Base-by-base conservation (phyloP, 1,284 basidiomycete genomes). In the Leccinum insolens region DNA sequence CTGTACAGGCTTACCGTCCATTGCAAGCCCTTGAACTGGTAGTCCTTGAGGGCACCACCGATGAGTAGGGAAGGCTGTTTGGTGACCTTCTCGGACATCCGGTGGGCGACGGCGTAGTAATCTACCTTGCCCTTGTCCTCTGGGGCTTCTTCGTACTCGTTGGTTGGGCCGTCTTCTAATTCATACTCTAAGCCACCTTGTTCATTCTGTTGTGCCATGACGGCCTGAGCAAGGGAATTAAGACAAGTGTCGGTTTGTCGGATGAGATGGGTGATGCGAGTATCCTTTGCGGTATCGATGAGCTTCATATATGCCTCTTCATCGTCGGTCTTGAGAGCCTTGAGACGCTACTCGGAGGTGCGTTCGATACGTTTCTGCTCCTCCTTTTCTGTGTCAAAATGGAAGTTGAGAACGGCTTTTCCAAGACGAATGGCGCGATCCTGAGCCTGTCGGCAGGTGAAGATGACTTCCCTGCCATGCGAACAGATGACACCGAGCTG, bases 1-100 rank as follows among this genome's bases (percentile, higher is more conserved):
- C 99, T 98, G 81, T 99, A 99, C 80, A 99, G 84, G 79, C 96
- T 98, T 71, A 98, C 97, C 86, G 99, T 95, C 98, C 98, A 99
- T 75, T 98, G 97, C 73, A 96, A 81, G 69, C 94, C 94, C 80
- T 95, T 96, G 72, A 96, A 71, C 80, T 97, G 95, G 78, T 98
- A 98, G 67, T 96, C 95, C 80, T 97, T 97, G 75, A 98, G 84
- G 14, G 91, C 92, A 61, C 94, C 94, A 68, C 92, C 91, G 37
- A 95, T 81, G 17, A 99, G 88, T 31, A 99, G 88, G 34, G 77
- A 79, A 1, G 97, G 96, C 80, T 99, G 98, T 73, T 84, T 87
- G 7, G 88, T 84, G 73, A 99, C 84, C 80, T 88, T 96, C 85
- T 99, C 98, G 74, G 93, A 93, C 75, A 96, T 94, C 71, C 90